Evolutionary conservation across 305 asterid genomes (phyloP).

Genomic region (Ajuga reptans): DNA sequence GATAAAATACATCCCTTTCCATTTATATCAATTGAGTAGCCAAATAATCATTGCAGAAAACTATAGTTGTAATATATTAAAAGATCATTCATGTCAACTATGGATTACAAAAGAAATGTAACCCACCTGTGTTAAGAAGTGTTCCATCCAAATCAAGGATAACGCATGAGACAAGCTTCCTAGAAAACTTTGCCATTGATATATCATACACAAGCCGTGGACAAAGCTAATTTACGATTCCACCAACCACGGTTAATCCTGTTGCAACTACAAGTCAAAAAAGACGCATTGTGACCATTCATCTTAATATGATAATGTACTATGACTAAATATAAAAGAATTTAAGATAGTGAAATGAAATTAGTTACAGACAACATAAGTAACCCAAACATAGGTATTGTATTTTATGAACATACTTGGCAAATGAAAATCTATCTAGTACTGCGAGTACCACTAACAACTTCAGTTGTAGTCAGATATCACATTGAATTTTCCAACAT

Average conservation of each 20-base stretch:
- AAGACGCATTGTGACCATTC: not conserved
- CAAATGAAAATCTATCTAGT: not conserved
- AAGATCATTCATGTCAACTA: not conserved
- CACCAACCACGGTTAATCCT: conserved; percentile 12
- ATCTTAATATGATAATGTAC: not conserved
- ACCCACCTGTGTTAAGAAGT: conserved; percentile 75
- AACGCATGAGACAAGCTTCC: conserved; percentile 62
- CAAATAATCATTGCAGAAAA: not conserved
- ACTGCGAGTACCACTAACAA: not conserved
- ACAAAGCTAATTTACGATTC: conserved; percentile 9
- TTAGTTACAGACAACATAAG: not conserved
- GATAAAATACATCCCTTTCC: not conserved
- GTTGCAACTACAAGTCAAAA: not conserved
- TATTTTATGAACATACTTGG: too few relatives aligned
- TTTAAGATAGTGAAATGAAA: not conserved
- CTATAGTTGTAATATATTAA: not conserved
- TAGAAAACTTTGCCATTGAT: conserved; percentile 39
- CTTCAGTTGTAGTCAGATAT: too few relatives aligned
- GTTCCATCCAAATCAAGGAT: conserved; percentile 95
- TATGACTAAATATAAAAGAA: not conserved
- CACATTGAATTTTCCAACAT: too few relatives aligned
- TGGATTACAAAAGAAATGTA: conserved; percentile 1
- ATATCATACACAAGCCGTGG: conserved; percentile 9
- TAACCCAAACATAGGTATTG: too few relatives aligned
- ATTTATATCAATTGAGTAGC: not conserved